Evolutionary conservation across 169 alveolate genomes (phyloP).

Genomic region (Plasmodium billcollinsi): DNA sequence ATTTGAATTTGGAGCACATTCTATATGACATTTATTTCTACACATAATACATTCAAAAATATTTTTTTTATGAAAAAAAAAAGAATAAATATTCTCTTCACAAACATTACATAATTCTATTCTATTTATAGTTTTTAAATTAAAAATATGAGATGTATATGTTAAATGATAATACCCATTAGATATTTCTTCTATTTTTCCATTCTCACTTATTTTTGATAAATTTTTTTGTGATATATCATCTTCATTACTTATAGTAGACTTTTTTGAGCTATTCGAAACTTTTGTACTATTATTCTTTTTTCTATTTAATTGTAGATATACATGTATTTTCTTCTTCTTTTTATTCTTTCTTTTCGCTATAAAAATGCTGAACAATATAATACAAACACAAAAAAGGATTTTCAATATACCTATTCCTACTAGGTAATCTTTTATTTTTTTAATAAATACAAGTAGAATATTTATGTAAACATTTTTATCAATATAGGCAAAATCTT

Average conservation of each 20-base stretch:
- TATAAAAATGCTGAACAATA: constrained; percentile 41
- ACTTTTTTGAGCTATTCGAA: constrained; percentile 4
- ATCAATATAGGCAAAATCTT: constrained; percentile 69
- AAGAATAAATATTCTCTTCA: constrained; percentile 61
- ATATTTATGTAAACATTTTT: constrained; percentile 74
- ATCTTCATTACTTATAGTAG: constrained; percentile 22
- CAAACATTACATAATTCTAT: constrained; percentile 69
- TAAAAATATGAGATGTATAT: constrained; percentile 52
- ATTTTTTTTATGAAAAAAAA: constrained; percentile 59
- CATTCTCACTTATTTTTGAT: constrained; percentile 5
- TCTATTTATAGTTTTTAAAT: constrained; percentile 27
- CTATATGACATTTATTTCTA: constrained; percentile 67
- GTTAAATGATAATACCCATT: constrained; percentile 37
- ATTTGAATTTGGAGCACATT: constrained; percentile 65
- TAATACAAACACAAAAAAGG: constrained; percentile 50
- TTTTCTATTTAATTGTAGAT: constrained; percentile 35
- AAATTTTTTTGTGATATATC: not conserved
- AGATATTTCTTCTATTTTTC: constrained; percentile 17
- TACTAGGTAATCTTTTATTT: constrained; percentile 44
- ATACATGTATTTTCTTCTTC: constrained; percentile 44
- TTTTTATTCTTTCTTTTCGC: constrained; percentile 66
- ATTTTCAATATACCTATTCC: constrained; percentile 45
- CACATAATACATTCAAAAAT: constrained; percentile 71
- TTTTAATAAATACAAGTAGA: constrained; percentile 23
- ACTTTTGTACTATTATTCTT: not conserved